Conservation (phyloP, 1,139 yeast species). For the Pichia sp. region DNA sequence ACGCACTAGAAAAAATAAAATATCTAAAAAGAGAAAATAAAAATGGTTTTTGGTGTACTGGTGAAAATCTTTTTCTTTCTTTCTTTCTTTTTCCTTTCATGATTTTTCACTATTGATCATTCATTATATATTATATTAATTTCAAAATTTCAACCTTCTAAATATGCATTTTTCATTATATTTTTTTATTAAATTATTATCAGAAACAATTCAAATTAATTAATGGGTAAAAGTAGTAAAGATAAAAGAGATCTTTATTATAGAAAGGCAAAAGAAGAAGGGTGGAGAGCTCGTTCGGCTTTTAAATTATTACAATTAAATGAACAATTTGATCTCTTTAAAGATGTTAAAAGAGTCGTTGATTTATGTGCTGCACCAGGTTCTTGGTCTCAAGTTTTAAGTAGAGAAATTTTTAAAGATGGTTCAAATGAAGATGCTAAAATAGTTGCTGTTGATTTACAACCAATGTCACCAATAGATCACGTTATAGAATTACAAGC, state of each 20-base stretch:
- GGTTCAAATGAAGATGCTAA: constrained; percentile 43
- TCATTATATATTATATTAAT: no score
- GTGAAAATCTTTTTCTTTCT: background rate
- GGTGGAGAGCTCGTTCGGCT: constrained; percentile 96
- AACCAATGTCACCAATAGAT: constrained; percentile 92
- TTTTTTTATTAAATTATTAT: no score
- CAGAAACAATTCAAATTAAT: no score
- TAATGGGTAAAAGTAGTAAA: constrained; percentile 91
- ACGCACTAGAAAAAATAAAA: background rate
- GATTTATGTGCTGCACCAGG: constrained; percentile 99
- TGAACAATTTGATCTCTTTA: constrained; percentile 78
- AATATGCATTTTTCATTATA: background rate
- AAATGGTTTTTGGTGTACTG: background rate
- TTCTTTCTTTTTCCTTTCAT: background rate
- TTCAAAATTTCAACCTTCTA: background rate
- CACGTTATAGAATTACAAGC: constrained; percentile 90
- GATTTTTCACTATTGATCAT: background rate
- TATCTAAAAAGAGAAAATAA: background rate
- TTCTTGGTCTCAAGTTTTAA: constrained; percentile 96
- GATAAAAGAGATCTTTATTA: constrained; percentile 88
- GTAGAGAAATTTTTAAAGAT: constrained; percentile 49
- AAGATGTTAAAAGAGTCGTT: constrained; percentile 73
- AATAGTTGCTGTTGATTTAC: constrained; percentile 90
- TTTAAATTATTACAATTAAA: constrained; percentile 84
- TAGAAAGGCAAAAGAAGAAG: constrained; percentile 92